Evolutionary conservation across 208 protist genomes (phyloP), one percentile per base, ranked within the genome.

Genomic region (Wallacemonas sp.): DNA sequence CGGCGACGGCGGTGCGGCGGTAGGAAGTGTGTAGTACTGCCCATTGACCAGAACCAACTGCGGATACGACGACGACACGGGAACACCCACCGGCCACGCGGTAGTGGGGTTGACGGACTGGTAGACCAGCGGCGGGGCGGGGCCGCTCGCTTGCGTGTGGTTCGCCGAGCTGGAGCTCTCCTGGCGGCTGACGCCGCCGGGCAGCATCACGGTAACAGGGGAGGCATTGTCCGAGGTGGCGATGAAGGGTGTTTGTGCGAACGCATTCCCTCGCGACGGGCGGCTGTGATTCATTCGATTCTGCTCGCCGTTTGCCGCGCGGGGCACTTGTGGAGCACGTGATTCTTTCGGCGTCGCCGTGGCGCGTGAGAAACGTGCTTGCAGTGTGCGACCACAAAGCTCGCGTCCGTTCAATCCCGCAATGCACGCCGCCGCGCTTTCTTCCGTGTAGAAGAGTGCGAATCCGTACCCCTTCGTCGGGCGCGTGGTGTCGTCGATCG

Each of bases 381-480:
- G 74, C 24, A 92, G 65, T 9, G 55, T 39, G 8, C 73, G 78
- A 3, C 73, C 76, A 36, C 58, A 52, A 15, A 86, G 34, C 42
- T 50, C 52, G 5, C 44, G 67, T 21, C 79, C 73, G 48, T 87
- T 71, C 27, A 88, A 52, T 2, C 42, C 61, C 48, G 66, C 41
- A 34, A 92, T 88, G 74, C 81, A 88, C 29, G 55, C 59, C 8
- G 52, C 54, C 13, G 85, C 85, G 61, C 62, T 71, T 41, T 46
- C 78, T 59, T 81, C 67, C 13, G 70, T 63, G 52, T 71, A 82
- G 66, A 87, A 92, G 42, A 92, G 77, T 19, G 75, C 80, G 45
- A 92, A 92, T 26, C 85, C 80, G 60, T 88, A 88, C 17, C 81
- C 76, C 50, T 87, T 88, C 13, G 59, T 80, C 5, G 78, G 76